These are phyloP conservation scores for Clonostachys byssicola DNA, from an alignment of 2,329 filamentous ascomycete species.

Conservation along the genomic window DNA sequence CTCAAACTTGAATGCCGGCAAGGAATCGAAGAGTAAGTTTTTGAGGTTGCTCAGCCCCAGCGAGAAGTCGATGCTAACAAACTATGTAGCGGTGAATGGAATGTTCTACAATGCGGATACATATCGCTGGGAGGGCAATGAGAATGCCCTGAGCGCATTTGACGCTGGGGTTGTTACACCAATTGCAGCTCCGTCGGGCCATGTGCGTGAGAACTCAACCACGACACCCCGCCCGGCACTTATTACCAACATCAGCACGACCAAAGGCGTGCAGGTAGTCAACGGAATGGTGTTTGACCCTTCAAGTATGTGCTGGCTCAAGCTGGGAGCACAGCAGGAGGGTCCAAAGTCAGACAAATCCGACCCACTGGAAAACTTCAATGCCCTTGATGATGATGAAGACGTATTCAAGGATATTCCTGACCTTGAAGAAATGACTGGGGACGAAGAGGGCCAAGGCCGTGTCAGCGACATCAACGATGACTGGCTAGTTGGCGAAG, in stretches of 20 bases:
- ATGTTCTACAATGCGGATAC: constrained; percentile 93
- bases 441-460: constrained; percentile 40
- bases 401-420: constrained; percentile 95
- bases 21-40: constrained; percentile 74
- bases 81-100: constrained; percentile 73
- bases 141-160: constrained; percentile 77
- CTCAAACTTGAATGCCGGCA: constrained; percentile 71
- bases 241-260: constrained; percentile 83
- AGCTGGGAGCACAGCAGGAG: constrained; percentile 54
- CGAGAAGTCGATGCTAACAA: not conserved
- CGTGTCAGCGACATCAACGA: constrained; percentile 62
- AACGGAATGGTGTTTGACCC: constrained; percentile 99
- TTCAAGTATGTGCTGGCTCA: constrained; percentile 96
- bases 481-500: constrained; percentile 86
- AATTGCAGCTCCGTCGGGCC: constrained; percentile 26
- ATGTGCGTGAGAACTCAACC: constrained; percentile 51
- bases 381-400: constrained; percentile 79
- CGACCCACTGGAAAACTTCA: constrained; percentile 59
- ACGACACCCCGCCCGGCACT: constrained; percentile 67
- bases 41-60: not conserved
- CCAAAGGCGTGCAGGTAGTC: constrained; percentile 86
- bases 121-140: constrained; percentile 94
- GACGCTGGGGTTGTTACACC: constrained; percentile 58
- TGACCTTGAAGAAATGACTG: constrained; percentile 71
- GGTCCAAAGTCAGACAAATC: constrained; percentile 38